Conservation (phyloP, 371 early-diverging fungal genomes). For the Chytridiales sp. region DNA sequence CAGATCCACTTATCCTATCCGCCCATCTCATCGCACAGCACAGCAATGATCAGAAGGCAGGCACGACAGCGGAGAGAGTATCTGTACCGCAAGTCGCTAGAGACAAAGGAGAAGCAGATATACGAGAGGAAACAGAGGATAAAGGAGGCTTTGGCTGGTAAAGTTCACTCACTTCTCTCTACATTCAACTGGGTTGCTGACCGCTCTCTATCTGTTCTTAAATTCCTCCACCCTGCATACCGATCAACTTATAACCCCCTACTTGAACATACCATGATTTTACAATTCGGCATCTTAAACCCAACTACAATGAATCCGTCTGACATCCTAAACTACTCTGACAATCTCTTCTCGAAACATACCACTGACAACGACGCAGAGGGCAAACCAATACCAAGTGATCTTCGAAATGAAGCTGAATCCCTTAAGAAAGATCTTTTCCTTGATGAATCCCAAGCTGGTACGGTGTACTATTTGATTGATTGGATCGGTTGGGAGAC, state of each 20-base stretch:
- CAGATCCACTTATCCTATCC: too few relatives aligned
- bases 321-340: not conserved
- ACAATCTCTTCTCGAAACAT: not conserved
- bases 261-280: not conserved
- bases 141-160: constrained; percentile 86
- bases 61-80: constrained; percentile 88
- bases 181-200: not conserved
- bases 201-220: not conserved
- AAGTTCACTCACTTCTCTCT: not conserved
- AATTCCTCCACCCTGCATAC: not conserved
- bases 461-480: too few relatives aligned
- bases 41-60: constrained; percentile 70
- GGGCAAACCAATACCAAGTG: constrained; percentile 82
- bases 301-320: too few relatives aligned
- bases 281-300: too few relatives aligned
- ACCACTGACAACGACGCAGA: constrained; percentile 46
- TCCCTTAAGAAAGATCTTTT: constrained; percentile 72
- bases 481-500: too few relatives aligned
- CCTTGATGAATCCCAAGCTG: constrained; percentile 85
- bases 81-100: constrained; percentile 91
- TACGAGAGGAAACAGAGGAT: constrained; percentile 91
- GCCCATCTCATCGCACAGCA: not conserved
- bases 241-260: not conserved
- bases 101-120: constrained; percentile 83
- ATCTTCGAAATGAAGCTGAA: constrained; percentile 77